phyloP scores from a whole-genome alignment of 2,329 filamentous ascomycete species.

The Fusarium scirpi region DNA sequence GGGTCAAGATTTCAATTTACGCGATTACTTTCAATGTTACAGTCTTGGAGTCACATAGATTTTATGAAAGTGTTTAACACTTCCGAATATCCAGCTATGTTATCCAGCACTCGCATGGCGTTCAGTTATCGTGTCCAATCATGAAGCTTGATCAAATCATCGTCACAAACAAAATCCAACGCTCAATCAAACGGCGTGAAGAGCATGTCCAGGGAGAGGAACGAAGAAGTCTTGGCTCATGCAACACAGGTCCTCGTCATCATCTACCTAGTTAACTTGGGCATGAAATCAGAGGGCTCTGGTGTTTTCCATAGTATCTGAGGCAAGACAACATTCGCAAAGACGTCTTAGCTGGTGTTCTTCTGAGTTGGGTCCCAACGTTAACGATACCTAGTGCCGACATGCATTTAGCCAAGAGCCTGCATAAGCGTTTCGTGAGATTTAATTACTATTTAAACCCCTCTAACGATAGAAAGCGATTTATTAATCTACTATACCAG shows the following conservation, averaged over 20 bases:
- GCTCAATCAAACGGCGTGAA: neutral
- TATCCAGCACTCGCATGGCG: neutral
- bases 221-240: neutral
- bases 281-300: neutral
- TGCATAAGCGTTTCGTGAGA: neutral
- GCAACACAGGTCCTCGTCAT: neutral
- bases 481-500: neutral
- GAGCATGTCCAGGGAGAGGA: neutral
- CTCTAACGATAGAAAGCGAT: neutral
- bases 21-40: constrained; percentile 7
- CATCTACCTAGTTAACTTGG: neutral
- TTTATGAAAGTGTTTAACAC: neutral
- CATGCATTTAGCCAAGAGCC: neutral
- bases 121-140: too few species aligned
- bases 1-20: neutral
- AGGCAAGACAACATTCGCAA: constrained; percentile 3
- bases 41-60: neutral
- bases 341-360: constrained; percentile 7
- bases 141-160: constrained; percentile 5
- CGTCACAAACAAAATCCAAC: neutral
- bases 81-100: neutral
- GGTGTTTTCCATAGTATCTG: neutral
- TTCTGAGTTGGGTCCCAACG: neutral
- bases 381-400: neutral
- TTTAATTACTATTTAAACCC: neutral